Evolutionary conservation across 106 monocot species (phyloP).

Genomic region (Triglochin maritima): DNA sequence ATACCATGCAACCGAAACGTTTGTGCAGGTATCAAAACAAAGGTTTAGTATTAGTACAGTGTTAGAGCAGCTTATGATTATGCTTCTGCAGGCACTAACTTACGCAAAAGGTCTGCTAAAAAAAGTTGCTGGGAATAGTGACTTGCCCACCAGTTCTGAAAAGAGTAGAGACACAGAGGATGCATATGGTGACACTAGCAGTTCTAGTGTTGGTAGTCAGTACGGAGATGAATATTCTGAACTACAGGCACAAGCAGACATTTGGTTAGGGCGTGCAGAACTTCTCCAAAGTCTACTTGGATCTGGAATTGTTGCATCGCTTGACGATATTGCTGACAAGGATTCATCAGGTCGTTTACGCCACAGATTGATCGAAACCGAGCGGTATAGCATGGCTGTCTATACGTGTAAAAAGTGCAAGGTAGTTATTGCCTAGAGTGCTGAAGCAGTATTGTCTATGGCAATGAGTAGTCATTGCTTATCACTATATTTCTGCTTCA

Average conservation of each 20-base stretch:
- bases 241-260: conserved; percentile 45
- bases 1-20: conserved; percentile 92
- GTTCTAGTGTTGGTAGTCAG: conserved; percentile 46
- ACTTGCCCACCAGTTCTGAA: conserved; percentile 58
- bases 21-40: conserved; percentile 63
- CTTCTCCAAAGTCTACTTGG: conserved; percentile 96
- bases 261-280: conserved; percentile 85
- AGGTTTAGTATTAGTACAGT: neutral
- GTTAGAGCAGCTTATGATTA: neutral
- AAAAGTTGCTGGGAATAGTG: conserved; percentile 42
- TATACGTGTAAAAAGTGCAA: conserved; percentile 99
- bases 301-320: conserved; percentile 82
- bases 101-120: conserved; percentile 64
- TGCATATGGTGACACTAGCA: conserved; percentile 47
- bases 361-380: conserved; percentile 71
- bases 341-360: conserved; percentile 69
- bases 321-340: conserved; percentile 85
- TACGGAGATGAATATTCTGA: conserved; percentile 69
- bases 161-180: conserved; percentile 63
- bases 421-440: conserved; percentile 24
- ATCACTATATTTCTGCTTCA: neutral
- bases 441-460: neutral
- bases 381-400: conserved; percentile 91
- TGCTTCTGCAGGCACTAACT: conserved; percentile 52
- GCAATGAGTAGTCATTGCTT: neutral